phyloP scores from a whole-genome alignment of 176 grass and related monocot genomes.

The Bothriochloa decipiens region DNA sequence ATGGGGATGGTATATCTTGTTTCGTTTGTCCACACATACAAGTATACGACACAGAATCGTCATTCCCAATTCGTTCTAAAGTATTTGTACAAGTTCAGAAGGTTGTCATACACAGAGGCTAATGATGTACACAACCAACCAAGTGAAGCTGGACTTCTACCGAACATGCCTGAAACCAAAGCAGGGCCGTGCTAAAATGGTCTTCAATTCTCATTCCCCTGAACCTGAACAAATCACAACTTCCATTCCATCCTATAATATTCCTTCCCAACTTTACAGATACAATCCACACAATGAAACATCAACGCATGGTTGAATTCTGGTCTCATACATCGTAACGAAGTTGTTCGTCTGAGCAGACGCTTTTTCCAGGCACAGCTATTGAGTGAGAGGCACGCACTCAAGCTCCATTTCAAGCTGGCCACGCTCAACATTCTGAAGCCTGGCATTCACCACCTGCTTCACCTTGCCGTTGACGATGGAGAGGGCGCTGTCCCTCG shows the following conservation, averaged over 20 bases:
- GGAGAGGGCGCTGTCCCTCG: slow-evolving; percentile 70
- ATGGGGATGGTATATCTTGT: neutral
- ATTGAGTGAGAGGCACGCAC: slow-evolving; percentile 94
- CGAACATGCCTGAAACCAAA: neutral
- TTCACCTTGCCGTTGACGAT: slow-evolving; percentile 68
- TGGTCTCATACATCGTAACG: neutral
- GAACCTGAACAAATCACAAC: neutral
- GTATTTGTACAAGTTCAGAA: neutral
- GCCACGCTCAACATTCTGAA: slow-evolving; percentile 93
- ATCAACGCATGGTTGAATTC: neutral
- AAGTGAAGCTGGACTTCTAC: neutral
- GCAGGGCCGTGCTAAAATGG: neutral
- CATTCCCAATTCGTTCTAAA: neutral
- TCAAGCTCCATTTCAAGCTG: slow-evolving; percentile 89
- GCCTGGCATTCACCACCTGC: slow-evolving; percentile 70
- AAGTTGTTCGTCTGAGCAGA: slow-evolving; percentile 12
- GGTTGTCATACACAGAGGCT: neutral
- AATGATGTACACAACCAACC: neutral
- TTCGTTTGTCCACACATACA: neutral
- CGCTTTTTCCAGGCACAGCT: neutral
- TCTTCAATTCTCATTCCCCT: slow-evolving; percentile 1
- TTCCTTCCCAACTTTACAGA: slow-evolving; percentile 30
- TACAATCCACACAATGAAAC: neutral
- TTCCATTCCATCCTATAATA: slow-evolving; percentile 13
- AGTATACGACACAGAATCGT: neutral